Evolutionary conservation across 192 early-diverging fungal species (phyloP), one percentile per base, ranked within the genome.

Genomic region (Anaeromyces robustus): DNA sequence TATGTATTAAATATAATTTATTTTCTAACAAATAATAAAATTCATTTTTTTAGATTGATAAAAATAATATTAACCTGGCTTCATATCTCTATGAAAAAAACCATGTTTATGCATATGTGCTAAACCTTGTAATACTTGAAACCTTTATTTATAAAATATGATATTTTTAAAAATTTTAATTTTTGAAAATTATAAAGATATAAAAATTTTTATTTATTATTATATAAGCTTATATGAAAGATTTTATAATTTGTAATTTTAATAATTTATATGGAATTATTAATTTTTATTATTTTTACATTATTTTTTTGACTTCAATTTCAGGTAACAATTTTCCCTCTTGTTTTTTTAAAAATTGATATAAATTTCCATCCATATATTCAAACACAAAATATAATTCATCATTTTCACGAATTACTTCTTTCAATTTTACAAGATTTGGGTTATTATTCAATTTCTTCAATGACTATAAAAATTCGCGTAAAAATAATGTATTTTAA

Each of bases 21-120:
- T n/a, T n/a, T n/a, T n/a, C n/a, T n/a, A n/a, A n/a, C n/a, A n/a
- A n/a, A n/a, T n/a, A n/a, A n/a, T n/a, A n/a, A n/a, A n/a, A n/a
- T n/a, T n/a, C n/a, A n/a, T n/a, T n/a, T n/a, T n/a, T n/a, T n/a
- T n/a, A n/a, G n/a, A n/a, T 77, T 30, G 29, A 6, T 6, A 77
- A 30, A 77, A 3, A 59, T 9, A 84, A 17, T 30, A 80, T 81
- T 52, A 81, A 87, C 86, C 87, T 80, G 96, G 96, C 86, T 98
- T 98, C 89, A 99, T 94, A 83, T 99, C 96, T 34, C 97, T 88
- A 85, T 98, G 97, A 86, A 98, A 97, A 79, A 96, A 90, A 28
- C 94, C 95, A 78, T 94, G 89, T n/a, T 92, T 88, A 88, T 99
- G 97, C 87, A 99, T 96, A 84, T 94, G 92, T 59, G 93, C 90